Evolutionary conservation across 176 grass and related monocot genomes (phyloP).

Genomic region (barley (Hordeum vulgare)): MorexV3_pseudomolecules_assembly NC_058520.1:563549386-563549885

Average conservation of each 20-base stretch:
- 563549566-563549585: neutral
- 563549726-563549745: neutral
- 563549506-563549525: neutral
- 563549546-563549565: neutral
- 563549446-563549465: neutral
- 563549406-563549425: constrained; percentile 6
- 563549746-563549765: neutral
- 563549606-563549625: neutral
- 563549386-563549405: neutral
- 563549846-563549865: too few species aligned
- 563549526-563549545: neutral
- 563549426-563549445: constrained; percentile 6
- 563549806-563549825: too few species aligned
- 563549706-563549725: neutral
- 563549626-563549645: neutral
- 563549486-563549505: neutral
- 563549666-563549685: neutral
- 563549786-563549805: neutral
- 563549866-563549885: too few species aligned
- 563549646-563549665: neutral
- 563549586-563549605: neutral
- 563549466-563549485: neutral
- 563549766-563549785: neutral
- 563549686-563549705: neutral
- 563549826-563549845: too few species aligned